These are phyloP conservation scores for Podospora comata DNA, from an alignment of 495 filamentous ascomycete genomes.

Conservation along the genomic window DNA sequence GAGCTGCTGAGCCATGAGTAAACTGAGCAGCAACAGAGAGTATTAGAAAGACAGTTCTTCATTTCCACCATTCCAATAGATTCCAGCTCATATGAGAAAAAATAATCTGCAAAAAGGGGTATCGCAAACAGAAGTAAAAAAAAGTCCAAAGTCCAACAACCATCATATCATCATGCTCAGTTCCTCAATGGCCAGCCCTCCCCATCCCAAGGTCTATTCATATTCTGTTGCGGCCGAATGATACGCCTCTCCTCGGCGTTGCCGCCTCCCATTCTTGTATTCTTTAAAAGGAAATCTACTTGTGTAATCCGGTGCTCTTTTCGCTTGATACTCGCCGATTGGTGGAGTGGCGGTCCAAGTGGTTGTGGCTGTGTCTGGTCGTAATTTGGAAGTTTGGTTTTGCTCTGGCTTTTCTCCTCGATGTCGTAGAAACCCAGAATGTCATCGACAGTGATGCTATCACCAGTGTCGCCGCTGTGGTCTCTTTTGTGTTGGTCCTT, in stretches of 20 bases:
- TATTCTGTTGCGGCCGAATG: not conserved
- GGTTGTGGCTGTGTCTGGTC: not conserved
- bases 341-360: not conserved
- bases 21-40: not conserved
- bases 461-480: slow-evolving; percentile 9
- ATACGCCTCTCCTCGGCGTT: not conserved
- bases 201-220: not conserved
- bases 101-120: not conserved
- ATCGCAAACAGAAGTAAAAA: not conserved
- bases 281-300: not conserved
- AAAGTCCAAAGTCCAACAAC: not conserved
- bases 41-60: too few species aligned
- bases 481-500: slow-evolving; percentile 19
- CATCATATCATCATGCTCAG: not conserved
- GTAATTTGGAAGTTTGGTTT: not conserved
- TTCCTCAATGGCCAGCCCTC: not conserved
- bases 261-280: not conserved
- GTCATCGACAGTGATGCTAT: slow-evolving; percentile 35
- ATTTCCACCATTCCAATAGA: not conserved
- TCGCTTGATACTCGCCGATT: not conserved
- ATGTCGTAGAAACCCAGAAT: slow-evolving; percentile 31
- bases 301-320: not conserved
- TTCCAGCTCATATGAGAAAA: not conserved
- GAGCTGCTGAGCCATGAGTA: slow-evolving; percentile 5
- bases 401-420: slow-evolving; percentile 23